Evolutionary conservation across 768 basidiomycete species (phyloP).

Genomic region (Pisolithus tinctorius): DNA sequence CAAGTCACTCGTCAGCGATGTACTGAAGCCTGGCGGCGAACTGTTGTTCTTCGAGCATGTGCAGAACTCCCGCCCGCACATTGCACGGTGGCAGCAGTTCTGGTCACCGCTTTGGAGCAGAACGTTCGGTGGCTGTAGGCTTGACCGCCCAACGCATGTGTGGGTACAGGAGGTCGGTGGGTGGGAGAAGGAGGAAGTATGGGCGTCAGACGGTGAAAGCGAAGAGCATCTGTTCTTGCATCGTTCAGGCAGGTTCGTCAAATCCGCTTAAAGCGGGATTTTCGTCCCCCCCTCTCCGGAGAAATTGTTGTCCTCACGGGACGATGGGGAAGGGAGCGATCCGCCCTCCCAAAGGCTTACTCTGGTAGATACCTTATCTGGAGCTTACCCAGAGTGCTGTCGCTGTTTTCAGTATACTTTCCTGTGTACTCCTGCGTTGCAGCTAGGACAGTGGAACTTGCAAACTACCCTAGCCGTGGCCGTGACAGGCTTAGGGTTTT

Average conservation of each 20-base stretch:
- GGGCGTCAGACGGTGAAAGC: constrained; percentile 45
- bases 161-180: constrained; percentile 39
- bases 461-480: neutral
- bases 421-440: no score
- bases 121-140: constrained; percentile 55
- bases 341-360: no score
- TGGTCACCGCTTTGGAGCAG: constrained; percentile 67
- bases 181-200: constrained; percentile 44
- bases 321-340: no score
- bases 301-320: no score
- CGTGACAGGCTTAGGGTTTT: neutral
- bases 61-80: constrained; percentile 40
- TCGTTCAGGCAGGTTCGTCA: constrained; percentile 49
- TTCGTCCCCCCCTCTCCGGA: no score
- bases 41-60: constrained; percentile 72
- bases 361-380: no score
- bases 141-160: constrained; percentile 49
- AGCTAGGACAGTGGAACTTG: no score
- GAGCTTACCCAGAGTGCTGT: no score
- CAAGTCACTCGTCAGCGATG: constrained; percentile 36
- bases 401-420: no score
- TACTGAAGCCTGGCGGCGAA: constrained; percentile 58
- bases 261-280: constrained; percentile 14
- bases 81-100: constrained; percentile 66
- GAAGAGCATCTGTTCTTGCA: constrained; percentile 60